Percentiles rank a stretch among this genome's conserved stretches.
Conservation (phyloP, 2,329 filamentous ascomycete species). For the Colletotrichum lupini region DNA sequence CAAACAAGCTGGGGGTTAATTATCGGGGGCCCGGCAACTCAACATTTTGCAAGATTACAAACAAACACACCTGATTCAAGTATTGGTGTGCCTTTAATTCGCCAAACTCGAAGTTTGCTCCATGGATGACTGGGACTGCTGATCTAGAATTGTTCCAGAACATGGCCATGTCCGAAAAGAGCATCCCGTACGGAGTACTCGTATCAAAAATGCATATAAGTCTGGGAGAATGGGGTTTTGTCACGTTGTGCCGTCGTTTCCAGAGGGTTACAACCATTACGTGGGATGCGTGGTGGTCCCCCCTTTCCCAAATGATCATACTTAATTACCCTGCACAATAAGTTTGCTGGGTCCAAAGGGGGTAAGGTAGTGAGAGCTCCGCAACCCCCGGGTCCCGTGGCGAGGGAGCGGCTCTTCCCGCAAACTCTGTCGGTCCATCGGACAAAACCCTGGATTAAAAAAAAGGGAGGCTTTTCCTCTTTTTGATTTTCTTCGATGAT, state of each 20-base stretch:
- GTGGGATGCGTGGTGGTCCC: not conserved
- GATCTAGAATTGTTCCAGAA: not conserved
- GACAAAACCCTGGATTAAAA: too few species aligned
- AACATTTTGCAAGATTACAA: not conserved
- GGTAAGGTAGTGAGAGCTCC: not conserved
- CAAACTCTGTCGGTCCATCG: not conserved
- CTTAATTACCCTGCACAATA: not conserved
- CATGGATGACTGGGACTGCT: not conserved
- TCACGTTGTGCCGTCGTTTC: not conserved
- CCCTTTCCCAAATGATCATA: too few species aligned
- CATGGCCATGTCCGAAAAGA: not conserved
- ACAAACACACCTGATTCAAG: not conserved
- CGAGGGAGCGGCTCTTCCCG: not conserved
- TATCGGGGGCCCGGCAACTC: not conserved
- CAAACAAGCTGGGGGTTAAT: not conserved
- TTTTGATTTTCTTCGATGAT: not conserved
- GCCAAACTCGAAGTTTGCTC: not conserved
- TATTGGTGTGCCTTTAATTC: not conserved
- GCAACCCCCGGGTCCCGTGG: not conserved
- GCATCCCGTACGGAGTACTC: not conserved
- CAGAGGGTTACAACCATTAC: not conserved
- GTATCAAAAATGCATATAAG: not conserved
- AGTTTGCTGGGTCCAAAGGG: too few species aligned
- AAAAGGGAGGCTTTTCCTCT: not conserved
- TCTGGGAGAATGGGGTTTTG: too few species aligned